phyloP scores from a whole-genome alignment of 2,329 filamentous ascomycete species.

The Aureobasidium sp. region DNA sequence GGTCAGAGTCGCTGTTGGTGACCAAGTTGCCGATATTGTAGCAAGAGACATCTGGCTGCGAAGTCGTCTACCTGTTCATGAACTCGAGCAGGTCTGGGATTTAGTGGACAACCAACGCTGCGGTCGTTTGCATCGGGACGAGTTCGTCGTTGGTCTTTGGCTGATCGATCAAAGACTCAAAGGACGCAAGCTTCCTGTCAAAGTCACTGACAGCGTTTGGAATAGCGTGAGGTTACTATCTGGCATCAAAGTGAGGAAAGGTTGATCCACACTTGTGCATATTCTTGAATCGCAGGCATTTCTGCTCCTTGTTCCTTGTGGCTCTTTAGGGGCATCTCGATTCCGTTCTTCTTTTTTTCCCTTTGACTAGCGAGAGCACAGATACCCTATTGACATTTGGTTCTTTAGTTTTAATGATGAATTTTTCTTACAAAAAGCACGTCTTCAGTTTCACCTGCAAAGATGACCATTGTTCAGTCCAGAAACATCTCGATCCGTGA shows the following conservation, averaged over 20 bases:
- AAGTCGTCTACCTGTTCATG: conserved; percentile 59
- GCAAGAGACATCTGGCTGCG: conserved; percentile 69
- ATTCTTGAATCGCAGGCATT: too few relatives aligned
- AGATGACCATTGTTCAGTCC: too few relatives aligned
- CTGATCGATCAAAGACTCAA: conserved; percentile 73
- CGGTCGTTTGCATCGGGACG: conserved; percentile 56
- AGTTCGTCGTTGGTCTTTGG: conserved; percentile 81
- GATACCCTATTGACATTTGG: neutral
- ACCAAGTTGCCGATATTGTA: conserved; percentile 59
- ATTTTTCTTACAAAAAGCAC: too few relatives aligned
- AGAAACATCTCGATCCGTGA: too few relatives aligned
- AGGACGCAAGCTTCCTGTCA: conserved; percentile 67
- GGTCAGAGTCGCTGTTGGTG: conserved; percentile 25
- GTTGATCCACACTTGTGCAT: neutral
- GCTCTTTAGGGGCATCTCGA: too few relatives aligned
- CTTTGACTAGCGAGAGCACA: neutral
- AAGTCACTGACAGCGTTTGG: conserved; percentile 70
- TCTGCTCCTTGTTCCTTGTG: too few relatives aligned
- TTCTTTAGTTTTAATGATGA: neutral
- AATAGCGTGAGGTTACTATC: conserved; percentile 50
- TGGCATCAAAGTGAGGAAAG: conserved; percentile 30
- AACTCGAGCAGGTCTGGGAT: conserved; percentile 70
- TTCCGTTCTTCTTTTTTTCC: neutral
- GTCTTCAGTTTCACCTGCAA: too few relatives aligned
- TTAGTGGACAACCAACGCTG: conserved; percentile 55